Percentiles rank a stretch among this genome's conserved stretches.
Evolutionary conservation across 192 early-diverging fungal species (phyloP).

Genomic region (Coemansia reversa): DNA sequence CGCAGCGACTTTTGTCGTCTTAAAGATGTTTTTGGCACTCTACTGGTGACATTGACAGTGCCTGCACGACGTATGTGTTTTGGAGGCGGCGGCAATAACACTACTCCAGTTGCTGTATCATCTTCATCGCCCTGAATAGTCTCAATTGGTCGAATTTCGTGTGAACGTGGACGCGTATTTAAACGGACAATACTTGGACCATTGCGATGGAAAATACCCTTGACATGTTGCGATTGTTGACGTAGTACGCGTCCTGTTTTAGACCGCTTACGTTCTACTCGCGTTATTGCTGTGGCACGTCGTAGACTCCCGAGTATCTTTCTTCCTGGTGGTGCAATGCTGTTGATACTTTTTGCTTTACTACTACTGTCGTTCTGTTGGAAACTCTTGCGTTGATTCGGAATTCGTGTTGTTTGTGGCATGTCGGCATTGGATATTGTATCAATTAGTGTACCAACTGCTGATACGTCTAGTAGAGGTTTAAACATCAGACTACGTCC

Average conservation of each 20-base stretch:
- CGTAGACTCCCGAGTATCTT: slow-evolving; percentile 27
- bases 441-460: slow-evolving; percentile 41
- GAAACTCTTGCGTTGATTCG: background rate
- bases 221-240: background rate
- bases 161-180: slow-evolving; percentile 2
- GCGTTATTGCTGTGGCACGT: slow-evolving; percentile 3
- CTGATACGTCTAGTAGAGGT: slow-evolving; percentile 34
- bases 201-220: background rate
- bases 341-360: background rate
- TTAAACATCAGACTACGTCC: slow-evolving; percentile 49
- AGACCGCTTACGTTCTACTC: background rate
- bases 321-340: background rate
- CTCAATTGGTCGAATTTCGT: slow-evolving; percentile 24
- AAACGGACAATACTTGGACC: background rate
- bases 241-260: background rate
- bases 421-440: slow-evolving; percentile 9
- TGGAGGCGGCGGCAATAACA: background rate
- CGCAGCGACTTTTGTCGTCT: background rate
- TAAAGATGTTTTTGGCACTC: background rate
- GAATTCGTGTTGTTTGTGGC: background rate
- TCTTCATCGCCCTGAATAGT: slow-evolving; percentile 13
- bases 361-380: background rate
- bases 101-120: background rate
- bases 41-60: background rate
- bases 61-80: background rate